Evolutionary conservation across 345 rosid genomes (phyloP), one percentile per base, ranked within the genome.

Genomic region (Gossypium turneri): DNA sequence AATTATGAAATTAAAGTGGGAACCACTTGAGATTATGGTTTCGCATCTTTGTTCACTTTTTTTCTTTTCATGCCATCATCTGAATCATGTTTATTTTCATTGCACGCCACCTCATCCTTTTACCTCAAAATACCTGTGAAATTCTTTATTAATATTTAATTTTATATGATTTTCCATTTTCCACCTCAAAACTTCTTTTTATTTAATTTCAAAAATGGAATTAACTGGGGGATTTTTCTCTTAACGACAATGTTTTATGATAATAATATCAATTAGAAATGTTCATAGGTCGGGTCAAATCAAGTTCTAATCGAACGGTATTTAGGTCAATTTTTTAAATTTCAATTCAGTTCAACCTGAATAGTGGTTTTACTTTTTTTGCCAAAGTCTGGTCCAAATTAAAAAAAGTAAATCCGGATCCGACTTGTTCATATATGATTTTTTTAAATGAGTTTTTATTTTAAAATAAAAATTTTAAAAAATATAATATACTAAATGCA

Each of bases 21-120:
- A 72, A 13, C 66, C 75, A 58, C 75, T 60, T 10, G 22, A 43
- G 16, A 58, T 41, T 16, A 71, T 71, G 44, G 72, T 13, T 47
- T 8, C 67, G 8, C 41, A 7, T 20, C 29, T 57, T 22, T 61
- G 2, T 9, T 45, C 4, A 45, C n/a, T 2, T 29, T 67, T 67
- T 67, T 53, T 45, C 20, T 67, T 19, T 38, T 67, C 29, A 48
- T 47, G 24, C 73, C 9, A 51, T 70, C 73, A 70, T 17, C 11
- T 17, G 47, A 52, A 70, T 70, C 73, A 29, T 52, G 61, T 58
- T 52, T 70, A 51, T 69, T 29, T 19, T 69, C 17, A 17, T 70
- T 52, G 45, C 72, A 53, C 27, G 47, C 47, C 73, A 52, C 61
- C 73, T 2, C 72, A 45, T 34, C 73, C 24, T n/a, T 44, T 24